Base-by-base conservation (phyloP, 805 yeast genomes). In the Candida cerambycidarum region DNA sequence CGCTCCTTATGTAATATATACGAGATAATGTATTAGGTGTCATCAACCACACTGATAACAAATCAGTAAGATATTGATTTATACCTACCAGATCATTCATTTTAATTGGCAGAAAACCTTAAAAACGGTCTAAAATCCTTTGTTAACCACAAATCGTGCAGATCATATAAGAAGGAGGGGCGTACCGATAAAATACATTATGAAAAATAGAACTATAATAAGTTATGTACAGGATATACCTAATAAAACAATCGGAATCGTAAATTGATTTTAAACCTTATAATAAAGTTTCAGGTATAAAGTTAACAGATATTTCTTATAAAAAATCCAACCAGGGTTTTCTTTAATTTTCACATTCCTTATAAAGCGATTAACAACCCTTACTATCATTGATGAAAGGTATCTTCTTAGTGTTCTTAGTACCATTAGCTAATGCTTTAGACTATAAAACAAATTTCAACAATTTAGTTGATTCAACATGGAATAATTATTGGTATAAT, bases 401-500 rank as follows among this genome's bases (percentile, higher is more conserved):
- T 7, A 5, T 33, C 23, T 14, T 33, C 13, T 29, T 29, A 5
- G 7, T 33, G 3, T 23, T 23, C 9, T 21, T 19, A 10, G 13
- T 33, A 14, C 9, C 13, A 11, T 13, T 21, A 10, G 19, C 19
- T 8, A 14, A 13, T 8, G 19, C 27, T 13, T 36, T 41, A 23
- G 33, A 41, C 13, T 41, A 41, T 17, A 6, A 18, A 15, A 27
- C 44, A 3, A 17, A 12, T 4, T 41, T 41, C 13, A 13, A 23
- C 17, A 15, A 25, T 27, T 34, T 40, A 16, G 43, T 40, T 18
- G 39, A 40, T 14, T 15, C 32, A 1, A 45, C 33, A 10, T 57
- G 61, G 59, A n/a, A 15, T 4, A 33, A 54, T 12, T 57, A 50
- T 40, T 57, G 61, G 61, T 39, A 38, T 28, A n/a, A 19, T 7